Evolutionary conservation across 169 alveolate genomes (phyloP), one percentile per base, ranked within the genome.

Genomic region (Plasmodium falciparum): DNA sequence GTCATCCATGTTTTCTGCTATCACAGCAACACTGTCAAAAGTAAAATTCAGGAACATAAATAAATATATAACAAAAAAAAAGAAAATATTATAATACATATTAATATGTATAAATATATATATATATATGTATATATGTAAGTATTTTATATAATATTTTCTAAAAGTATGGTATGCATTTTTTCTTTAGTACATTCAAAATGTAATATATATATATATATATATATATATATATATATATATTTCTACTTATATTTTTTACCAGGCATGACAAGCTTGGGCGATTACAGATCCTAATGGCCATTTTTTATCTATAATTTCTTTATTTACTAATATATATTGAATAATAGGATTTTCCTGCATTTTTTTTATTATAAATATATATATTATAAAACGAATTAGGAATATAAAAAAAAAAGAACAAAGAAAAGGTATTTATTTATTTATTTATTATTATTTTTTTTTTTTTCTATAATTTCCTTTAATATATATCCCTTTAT

Each of bases 251-350:
- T 39, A 5, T 5, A 75, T 39, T 59, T 54, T 49, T 78, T 89
- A 92, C 95, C 95, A 92, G 12, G 95, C 95, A 66, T 92, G 95
- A 74, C 95, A 92, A 22, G 93, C 95, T 49, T 92, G 95, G 33
- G 95, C 95, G 66, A 92, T 92, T 22, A 92, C 65, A 75, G 95
- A 71, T 45, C 95, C 95, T 24, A 90, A 52, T 12, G 93, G 88
- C 95, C 95, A 92, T 69, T 67, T 74, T 54, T 78, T 92, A 74
- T 92, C 95, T 52, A 88, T 56, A 26, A 88, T 92, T 88, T 92
- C 92, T 43, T 83, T 83, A 73, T 83, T 83, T 47, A 83, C 47
- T 62, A 83, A 83, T 69, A 83, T 70, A 29, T 83, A 83, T 26
- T 83, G 91, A 29, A 83, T 65, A 20, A 83, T 83, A 56, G 83